These are phyloP conservation scores for Edaphochlamys debaryana DNA, from an alignment of 139 green algal genomes.

Conservation along the genomic window DNA sequence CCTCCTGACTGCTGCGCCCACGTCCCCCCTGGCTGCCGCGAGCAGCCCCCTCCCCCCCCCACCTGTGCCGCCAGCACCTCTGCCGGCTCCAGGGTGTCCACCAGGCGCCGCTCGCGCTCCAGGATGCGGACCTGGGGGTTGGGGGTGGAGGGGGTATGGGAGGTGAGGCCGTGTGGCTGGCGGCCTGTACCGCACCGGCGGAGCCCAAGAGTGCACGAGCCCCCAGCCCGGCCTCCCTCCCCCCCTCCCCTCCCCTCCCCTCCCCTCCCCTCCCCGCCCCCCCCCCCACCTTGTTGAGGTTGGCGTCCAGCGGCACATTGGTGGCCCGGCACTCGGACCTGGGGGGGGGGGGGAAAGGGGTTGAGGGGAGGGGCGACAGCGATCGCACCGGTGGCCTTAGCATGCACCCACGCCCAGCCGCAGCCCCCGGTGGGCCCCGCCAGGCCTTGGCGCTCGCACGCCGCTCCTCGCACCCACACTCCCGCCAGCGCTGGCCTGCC, in stretches of 20 bases:
- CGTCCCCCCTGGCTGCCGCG: too few relatives aligned
- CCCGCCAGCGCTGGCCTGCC: too few relatives aligned
- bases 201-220: not conserved
- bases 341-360: not conserved
- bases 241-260: too few relatives aligned
- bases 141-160: not conserved
- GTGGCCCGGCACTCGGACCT: constrained; percentile 7
- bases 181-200: not conserved
- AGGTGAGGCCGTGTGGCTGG: not conserved
- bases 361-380: too few relatives aligned
- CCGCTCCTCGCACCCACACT: too few relatives aligned
- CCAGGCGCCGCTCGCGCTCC: constrained; percentile 18
- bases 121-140: not conserved
- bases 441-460: too few relatives aligned
- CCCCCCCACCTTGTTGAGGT: constrained; percentile 18
- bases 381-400: too few relatives aligned
- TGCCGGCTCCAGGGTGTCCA: constrained; percentile 31
- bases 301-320: constrained; percentile 34
- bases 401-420: too few relatives aligned
- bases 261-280: not conserved
- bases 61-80: constrained; percentile 9
- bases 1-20: too few relatives aligned
- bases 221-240: too few relatives aligned
- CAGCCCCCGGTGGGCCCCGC: too few relatives aligned
- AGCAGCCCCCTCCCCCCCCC: too few relatives aligned